A percentile compares a stretch with the other conserved stretches of the same genome.
Conservation (phyloP, 371 early-diverging fungal species). For the Mucor racemosus region DNA sequence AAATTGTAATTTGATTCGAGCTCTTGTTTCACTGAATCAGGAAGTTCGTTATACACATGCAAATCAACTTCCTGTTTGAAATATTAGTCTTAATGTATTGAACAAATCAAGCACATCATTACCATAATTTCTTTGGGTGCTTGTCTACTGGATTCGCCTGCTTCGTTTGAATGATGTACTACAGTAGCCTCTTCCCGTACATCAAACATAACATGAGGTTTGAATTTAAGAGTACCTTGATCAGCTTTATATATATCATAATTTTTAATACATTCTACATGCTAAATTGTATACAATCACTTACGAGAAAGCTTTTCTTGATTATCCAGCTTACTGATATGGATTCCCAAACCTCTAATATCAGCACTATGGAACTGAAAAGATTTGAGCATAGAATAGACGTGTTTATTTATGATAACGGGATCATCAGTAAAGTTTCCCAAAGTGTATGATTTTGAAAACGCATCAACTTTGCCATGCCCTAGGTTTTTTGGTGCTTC, state of each 20-base stretch:
- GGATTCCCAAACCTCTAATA: conserved; percentile 70
- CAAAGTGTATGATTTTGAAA: conserved; percentile 59
- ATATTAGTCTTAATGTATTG: neutral
- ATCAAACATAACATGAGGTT: neutral
- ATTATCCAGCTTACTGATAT: conserved; percentile 59
- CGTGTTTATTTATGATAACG: conserved; percentile 47
- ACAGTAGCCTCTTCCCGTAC: neutral
- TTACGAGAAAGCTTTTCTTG: conserved; percentile 14
- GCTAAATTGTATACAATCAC: neutral
- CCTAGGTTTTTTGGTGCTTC: conserved; percentile 68
- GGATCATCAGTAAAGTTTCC: conserved; percentile 52
- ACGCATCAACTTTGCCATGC: conserved; percentile 68
- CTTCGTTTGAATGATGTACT: neutral
- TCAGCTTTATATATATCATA: conserved; percentile 5
- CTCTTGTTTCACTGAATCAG: conserved; percentile 32
- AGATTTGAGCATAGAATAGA: conserved; percentile 47
- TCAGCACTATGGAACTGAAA: conserved; percentile 57
- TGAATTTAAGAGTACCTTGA: conserved; percentile 18
- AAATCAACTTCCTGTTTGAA: conserved; percentile 16
- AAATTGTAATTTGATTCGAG: conserved; percentile 10
- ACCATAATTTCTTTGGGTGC: neutral
- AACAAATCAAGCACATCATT: neutral
- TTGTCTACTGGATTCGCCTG: neutral
- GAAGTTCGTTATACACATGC: conserved; percentile 32
- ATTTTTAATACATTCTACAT: no score